phyloP scores from a whole-genome alignment of 768 basidiomycete species.

The Fibroporia radiculosa region DNA sequence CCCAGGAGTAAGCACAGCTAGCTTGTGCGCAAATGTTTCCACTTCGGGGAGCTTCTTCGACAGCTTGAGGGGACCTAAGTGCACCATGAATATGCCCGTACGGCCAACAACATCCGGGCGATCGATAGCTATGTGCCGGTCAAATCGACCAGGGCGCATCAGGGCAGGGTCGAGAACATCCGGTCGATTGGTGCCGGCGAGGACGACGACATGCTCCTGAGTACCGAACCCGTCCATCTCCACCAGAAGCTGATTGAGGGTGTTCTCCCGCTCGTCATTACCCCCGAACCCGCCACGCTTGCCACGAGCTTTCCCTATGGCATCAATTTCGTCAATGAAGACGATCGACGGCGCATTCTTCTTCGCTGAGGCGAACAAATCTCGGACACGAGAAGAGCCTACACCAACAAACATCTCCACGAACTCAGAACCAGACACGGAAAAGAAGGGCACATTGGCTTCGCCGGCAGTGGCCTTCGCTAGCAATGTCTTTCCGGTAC shows the following conservation, averaged over 20 bases:
- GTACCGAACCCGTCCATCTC: slow-evolving; percentile 99
- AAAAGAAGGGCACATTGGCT: slow-evolving; percentile 95
- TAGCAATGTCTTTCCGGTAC: slow-evolving; percentile 95
- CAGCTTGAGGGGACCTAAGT: slow-evolving; percentile 78
- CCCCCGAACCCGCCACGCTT: slow-evolving; percentile 76
- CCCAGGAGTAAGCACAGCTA: slow-evolving; percentile 93
- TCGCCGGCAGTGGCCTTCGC: slow-evolving; percentile 99
- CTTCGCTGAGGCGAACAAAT: slow-evolving; percentile 95
- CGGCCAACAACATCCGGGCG: slow-evolving; percentile 91
- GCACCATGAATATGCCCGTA: slow-evolving; percentile 89
- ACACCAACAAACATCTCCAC: slow-evolving; percentile 99
- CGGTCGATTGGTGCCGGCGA: slow-evolving; percentile 94
- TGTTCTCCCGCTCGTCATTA: slow-evolving; percentile 96
- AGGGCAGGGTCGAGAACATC: slow-evolving; percentile 95
- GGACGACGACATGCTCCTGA: slow-evolving; percentile 92
- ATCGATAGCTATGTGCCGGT: slow-evolving; percentile 93
- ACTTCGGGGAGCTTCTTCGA: slow-evolving; percentile 42
- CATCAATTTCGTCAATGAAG: slow-evolving; percentile 99
- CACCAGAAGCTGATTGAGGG: slow-evolving; percentile 93
- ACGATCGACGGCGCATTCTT: slow-evolving; percentile 98
- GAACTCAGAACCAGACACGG: slow-evolving; percentile 97
- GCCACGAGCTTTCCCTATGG: slow-evolving; percentile 90
- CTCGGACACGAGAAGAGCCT: slow-evolving; percentile 93
- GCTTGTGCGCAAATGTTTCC: slow-evolving; percentile 73
- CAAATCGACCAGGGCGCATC: slow-evolving; percentile 96